Evolutionary conservation across 2,329 filamentous ascomycete species (phyloP).

Genomic region (Curvularia verruculosa): DNA sequence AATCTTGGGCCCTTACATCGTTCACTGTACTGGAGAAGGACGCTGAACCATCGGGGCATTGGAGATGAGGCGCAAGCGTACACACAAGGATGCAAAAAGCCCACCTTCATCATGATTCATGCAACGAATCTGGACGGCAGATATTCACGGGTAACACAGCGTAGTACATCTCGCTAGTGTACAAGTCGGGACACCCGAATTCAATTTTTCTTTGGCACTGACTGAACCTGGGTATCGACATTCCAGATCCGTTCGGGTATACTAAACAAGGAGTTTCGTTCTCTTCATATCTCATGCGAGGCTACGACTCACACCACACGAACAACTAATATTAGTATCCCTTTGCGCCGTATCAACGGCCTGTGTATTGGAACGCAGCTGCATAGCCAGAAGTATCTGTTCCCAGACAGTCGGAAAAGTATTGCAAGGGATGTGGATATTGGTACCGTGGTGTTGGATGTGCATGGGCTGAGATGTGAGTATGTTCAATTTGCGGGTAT

Average conservation of each 20-base stretch:
- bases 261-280: background rate
- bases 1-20: background rate
- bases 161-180: background rate
- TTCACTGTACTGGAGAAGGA: background rate
- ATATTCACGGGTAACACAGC: background rate
- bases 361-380: slow-evolving; percentile 6
- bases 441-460: background rate
- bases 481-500: slow-evolving; percentile 3
- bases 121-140: slow-evolving; percentile 2
- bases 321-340: background rate
- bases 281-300: background rate
- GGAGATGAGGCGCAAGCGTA: background rate
- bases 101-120: slow-evolving; percentile 5
- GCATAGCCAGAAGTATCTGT: background rate
- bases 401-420: background rate
- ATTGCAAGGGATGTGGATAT: background rate
- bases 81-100: background rate
- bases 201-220: background rate
- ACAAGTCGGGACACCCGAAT: background rate
- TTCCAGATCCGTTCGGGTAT: background rate
- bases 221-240: background rate
- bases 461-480: background rate
- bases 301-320: background rate
- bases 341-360: background rate
- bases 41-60: slow-evolving; percentile 1